Percentiles rank a stretch among this genome's conserved stretches.
Conservation (phyloP, 768 basidiomycete species). For the Boletus coccyginus region DNA sequence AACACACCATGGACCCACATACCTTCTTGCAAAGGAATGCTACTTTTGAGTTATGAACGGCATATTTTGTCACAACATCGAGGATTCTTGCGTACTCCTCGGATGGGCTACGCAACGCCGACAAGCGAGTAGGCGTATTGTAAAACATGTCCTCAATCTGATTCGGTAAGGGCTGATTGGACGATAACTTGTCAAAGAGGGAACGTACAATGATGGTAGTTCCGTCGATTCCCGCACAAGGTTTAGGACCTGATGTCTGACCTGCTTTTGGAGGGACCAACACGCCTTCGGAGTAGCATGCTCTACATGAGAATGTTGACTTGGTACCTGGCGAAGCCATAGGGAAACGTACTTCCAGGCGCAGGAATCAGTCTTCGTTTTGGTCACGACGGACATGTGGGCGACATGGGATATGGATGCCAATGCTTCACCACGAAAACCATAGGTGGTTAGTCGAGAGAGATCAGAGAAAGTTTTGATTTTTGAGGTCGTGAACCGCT, state of each 20-base stretch:
- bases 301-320: conserved; percentile 45
- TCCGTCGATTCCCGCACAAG: conserved; percentile 93
- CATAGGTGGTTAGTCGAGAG: conserved; percentile 82
- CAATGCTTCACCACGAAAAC: conserved; percentile 95
- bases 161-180: not conserved
- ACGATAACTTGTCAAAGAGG: not conserved
- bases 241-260: conserved; percentile 72
- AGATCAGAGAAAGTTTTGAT: conserved; percentile 84
- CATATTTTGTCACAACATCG: conserved; percentile 90
- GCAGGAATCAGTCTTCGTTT: conserved; percentile 75
- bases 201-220: conserved; percentile 76
- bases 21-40: conserved; percentile 94
- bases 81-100: conserved; percentile 93
- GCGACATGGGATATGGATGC: conserved; percentile 96
- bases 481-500: conserved; percentile 95
- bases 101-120: conserved; percentile 77
- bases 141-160: conserved; percentile 97
- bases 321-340: not conserved
- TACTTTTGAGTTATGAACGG: conserved; percentile 87
- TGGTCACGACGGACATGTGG: conserved; percentile 85
- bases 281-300: conserved; percentile 75
- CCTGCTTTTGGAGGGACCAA: conserved; percentile 72
- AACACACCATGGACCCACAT: not conserved
- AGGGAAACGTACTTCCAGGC: conserved; percentile 82
- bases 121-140: conserved; percentile 84